Evolutionary conservation across 192 early-diverging fungal genomes (phyloP), one percentile per base, ranked within the genome.

Genomic region (Oehlia diaphana): DNA sequence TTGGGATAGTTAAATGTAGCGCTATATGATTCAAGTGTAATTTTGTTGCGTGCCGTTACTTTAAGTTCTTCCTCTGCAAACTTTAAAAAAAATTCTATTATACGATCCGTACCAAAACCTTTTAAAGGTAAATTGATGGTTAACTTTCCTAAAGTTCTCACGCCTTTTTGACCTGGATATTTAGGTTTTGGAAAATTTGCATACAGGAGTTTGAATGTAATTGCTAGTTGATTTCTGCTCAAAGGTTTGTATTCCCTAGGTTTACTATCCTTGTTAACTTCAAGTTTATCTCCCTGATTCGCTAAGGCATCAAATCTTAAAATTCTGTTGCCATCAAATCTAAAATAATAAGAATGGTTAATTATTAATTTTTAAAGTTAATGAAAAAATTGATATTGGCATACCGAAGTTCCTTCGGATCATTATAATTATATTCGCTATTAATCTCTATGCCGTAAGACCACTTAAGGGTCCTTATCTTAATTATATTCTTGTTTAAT

Each of bases 51-150:
- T 33, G 77, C 77, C 10, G 31, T 78, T 23, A 47, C 77, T 53
- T 78, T 78, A 21, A 78, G 21, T 78, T 78, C 77, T 31, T 68
- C 68, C 16, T 65, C 28, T 1, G 39, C 77, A 68, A 78, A 78
- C 4, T 65, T 68, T n/a, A 78, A 39, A 33, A 26, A 35, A 5
- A 69, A 78, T 58, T 78, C 47, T 19, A 78, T 49, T 8, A 31
- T 35, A 13, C 77, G 63, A 4, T 68, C 28, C 13, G 14, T 12
- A 6, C 77, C 77, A 16, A 1, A 26, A 69, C 10, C 6, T 4
- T n/a, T 50, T 39, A 33, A 23, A 14, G 77, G 44, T 23, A 78
- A 37, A 5, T 68, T 42, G 33, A 78, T 42, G 35, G 31, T 50
- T 47, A 78, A 4, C 2, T 39, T 53, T 9, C 77, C 77, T 23